These are phyloP conservation scores for Gossypium davidsonii DNA, from an alignment of 441 rosid genomes.

Conservation along the genomic window DNA sequence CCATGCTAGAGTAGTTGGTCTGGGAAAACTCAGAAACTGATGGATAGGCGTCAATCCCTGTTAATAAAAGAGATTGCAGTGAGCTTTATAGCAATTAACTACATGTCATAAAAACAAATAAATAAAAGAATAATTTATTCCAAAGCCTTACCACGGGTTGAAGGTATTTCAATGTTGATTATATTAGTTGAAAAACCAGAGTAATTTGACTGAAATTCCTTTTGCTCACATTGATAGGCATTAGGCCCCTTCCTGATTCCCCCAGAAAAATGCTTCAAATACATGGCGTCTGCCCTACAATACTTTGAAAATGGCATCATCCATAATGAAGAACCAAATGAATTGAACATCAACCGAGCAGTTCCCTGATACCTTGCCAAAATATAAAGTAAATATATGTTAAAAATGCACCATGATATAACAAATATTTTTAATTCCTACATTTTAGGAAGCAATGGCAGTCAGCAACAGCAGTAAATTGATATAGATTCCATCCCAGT, in stretches of 20 bases:
- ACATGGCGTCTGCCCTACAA: conserved; percentile 60
- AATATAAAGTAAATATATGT: conserved; percentile 33
- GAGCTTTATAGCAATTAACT: conserved; percentile 15
- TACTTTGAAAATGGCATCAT: conserved; percentile 87
- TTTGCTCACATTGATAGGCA: conserved; percentile 64
- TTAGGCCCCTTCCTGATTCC: conserved; percentile 46
- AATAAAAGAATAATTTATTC: conserved; percentile 2
- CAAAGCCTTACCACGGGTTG: conserved; percentile 48
- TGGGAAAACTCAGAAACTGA: conserved; percentile 48
- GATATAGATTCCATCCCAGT: conserved; percentile 3
- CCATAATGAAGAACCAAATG: conserved; percentile 88
- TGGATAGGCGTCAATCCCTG: conserved; percentile 66
- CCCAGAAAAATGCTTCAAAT: conserved; percentile 68
- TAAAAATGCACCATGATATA: conserved; percentile 27
- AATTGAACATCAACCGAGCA: conserved; percentile 80
- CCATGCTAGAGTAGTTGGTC: conserved; percentile 64
- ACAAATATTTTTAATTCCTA: conserved; percentile 6
- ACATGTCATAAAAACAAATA: conserved; percentile 11
- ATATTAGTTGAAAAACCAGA: conserved; percentile 98
- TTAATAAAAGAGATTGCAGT: conserved; percentile 19
- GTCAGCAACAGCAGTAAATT: neutral
- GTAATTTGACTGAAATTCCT: conserved; percentile 69
- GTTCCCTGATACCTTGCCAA: conserved; percentile 93
- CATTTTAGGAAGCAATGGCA: conserved; percentile 10
- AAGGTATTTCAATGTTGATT: conserved; percentile 89